Percentiles rank a stretch among this genome's conserved stretches.
Evolutionary conservation across 371 early-diverging fungal genomes (phyloP).

Genomic region (Mortierella polycephala): DNA sequence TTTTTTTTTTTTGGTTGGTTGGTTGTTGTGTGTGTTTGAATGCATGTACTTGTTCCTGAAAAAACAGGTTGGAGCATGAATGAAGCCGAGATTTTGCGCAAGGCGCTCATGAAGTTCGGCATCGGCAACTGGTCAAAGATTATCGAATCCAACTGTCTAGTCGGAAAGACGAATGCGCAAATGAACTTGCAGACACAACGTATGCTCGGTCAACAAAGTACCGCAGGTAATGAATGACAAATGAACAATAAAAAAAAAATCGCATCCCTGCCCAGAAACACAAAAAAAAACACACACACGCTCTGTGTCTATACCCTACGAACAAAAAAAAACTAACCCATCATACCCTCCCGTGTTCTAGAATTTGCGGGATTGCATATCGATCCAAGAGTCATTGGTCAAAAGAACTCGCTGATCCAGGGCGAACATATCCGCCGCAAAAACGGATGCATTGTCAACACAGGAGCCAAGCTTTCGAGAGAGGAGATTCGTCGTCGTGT

Average conservation of each 20-base stretch:
- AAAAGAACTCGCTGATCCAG: slow-evolving; percentile 80
- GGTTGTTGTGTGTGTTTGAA: not conserved
- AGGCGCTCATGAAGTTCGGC: slow-evolving; percentile 89
- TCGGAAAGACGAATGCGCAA: slow-evolving; percentile 94
- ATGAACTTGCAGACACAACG: slow-evolving; percentile 94
- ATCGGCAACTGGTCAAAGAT: slow-evolving; percentile 96
- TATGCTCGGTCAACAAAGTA: slow-evolving; percentile 93
- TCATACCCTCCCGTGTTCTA: slow-evolving; percentile 16
- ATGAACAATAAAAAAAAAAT: not conserved
- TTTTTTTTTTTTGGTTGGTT: not conserved
- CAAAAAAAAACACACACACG: not conserved
- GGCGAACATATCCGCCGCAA: slow-evolving; percentile 88
- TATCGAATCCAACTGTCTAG: slow-evolving; percentile 85
- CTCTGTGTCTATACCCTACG: not conserved
- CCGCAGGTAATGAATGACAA: slow-evolving; percentile 68
- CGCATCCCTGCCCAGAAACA: no score
- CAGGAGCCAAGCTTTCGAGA: slow-evolving; percentile 80
- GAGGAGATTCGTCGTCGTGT: slow-evolving; percentile 79
- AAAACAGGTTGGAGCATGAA: slow-evolving; percentile 83
- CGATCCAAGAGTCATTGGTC: slow-evolving; percentile 86
- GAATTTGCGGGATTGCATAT: slow-evolving; percentile 94
- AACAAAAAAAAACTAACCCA: not conserved
- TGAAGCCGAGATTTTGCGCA: slow-evolving; percentile 84
- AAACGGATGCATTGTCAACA: slow-evolving; percentile 91
- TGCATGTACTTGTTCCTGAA: not conserved